Conservation (phyloP, 148 eudicot species). For the Rhododendron ovatum region DNA sequence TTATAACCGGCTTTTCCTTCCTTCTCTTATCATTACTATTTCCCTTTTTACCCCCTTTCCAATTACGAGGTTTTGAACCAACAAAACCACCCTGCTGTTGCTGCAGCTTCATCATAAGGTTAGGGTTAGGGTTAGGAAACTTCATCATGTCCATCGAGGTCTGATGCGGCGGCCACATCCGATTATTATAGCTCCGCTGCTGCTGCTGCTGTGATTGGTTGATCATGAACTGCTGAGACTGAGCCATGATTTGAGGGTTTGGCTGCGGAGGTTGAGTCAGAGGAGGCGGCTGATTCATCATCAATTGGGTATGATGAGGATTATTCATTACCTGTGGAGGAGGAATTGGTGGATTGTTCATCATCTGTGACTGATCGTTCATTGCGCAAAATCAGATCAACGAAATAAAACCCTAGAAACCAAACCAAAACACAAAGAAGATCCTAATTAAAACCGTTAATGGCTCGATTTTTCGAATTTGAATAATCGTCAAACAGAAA, state of each 20-base stretch:
- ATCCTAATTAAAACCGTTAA: neutral
- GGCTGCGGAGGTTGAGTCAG: conserved; percentile 8
- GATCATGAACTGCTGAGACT: conserved; percentile 32
- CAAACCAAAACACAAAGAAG: neutral
- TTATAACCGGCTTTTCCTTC: conserved; percentile 19
- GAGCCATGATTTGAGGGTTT: conserved; percentile 23
- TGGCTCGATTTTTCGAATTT: neutral
- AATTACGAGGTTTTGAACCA: conserved; percentile 29
- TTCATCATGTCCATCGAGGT: conserved; percentile 38
- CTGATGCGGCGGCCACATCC: conserved; percentile 52
- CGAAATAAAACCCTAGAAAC: neutral
- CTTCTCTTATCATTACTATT: conserved; percentile 48
- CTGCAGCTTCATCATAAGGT: conserved; percentile 15
- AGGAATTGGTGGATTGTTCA: conserved; percentile 17
- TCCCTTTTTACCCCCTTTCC: conserved; percentile 52
- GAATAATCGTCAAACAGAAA: neutral
- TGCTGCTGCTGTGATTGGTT: conserved; percentile 34
- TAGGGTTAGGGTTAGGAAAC: conserved; percentile 30
- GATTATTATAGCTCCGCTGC: conserved; percentile 50
- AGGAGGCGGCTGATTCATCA: conserved; percentile 23
- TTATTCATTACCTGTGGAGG: conserved; percentile 24
- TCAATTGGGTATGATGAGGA: conserved; percentile 21
- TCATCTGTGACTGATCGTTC: conserved; percentile 28
- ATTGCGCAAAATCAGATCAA: conserved; percentile 14
- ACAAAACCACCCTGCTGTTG: conserved; percentile 13